phyloP scores from a whole-genome alignment of 768 basidiomycete genomes.

The Lenzites betulinus region DNA sequence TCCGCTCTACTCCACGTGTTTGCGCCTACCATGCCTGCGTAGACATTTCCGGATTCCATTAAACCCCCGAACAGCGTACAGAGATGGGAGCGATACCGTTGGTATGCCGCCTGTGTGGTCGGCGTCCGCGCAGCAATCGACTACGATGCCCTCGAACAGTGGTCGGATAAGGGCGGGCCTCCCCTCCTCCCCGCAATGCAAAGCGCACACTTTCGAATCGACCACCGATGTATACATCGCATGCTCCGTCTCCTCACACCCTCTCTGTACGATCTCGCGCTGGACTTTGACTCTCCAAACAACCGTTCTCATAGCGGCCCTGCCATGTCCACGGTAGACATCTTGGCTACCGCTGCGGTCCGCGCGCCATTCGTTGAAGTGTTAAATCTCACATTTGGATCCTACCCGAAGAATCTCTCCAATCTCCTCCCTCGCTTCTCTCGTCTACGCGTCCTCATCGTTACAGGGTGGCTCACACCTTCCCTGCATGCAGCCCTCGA shows the following conservation, averaged over 20 bases:
- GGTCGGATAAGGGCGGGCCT: constrained; percentile 8
- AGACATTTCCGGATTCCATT: neutral
- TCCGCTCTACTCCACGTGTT: neutral
- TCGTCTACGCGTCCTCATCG: constrained; percentile 3
- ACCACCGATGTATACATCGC: constrained; percentile 4
- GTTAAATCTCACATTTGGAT: constrained; percentile 6
- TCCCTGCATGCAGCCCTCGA: constrained; percentile 6
- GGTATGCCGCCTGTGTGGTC: constrained; percentile 7
- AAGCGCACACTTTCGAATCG: neutral
- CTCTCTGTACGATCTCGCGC: neutral
- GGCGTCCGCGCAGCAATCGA: constrained; percentile 4
- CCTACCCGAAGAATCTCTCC: neutral
- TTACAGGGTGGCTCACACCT: constrained; percentile 10
- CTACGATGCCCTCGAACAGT: constrained; percentile 6
- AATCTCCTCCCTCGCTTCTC: constrained; percentile 1
- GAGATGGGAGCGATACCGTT: constrained; percentile 10
- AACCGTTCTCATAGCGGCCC: neutral
- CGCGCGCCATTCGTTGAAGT: neutral
- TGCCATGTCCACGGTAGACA: neutral
- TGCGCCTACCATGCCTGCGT: neutral
- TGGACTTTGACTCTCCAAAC: constrained; percentile 3
- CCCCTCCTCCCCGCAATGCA: constrained; percentile 1
- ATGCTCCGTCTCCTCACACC: constrained; percentile 1
- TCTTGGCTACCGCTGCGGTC: neutral
- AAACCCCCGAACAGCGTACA: neutral